These are phyloP conservation scores for Penicillium flavigenum DNA, from an alignment of 495 filamentous ascomycete genomes.

Conservation along the genomic window DNA sequence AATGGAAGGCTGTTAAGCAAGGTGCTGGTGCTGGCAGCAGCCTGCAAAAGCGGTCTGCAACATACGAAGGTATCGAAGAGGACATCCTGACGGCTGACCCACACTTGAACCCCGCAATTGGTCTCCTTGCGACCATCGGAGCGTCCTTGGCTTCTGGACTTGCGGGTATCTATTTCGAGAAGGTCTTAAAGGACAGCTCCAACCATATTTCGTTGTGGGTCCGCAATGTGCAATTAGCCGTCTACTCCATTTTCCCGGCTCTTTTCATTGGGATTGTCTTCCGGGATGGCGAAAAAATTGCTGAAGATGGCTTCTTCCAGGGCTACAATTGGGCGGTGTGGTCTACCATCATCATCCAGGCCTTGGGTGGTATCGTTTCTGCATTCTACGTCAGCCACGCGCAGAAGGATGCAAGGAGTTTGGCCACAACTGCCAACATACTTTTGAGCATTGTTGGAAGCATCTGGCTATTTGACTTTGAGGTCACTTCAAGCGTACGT, in stretches of 20 bases:
- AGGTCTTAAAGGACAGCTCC: slow-evolving; percentile 80
- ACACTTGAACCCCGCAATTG: slow-evolving; percentile 70
- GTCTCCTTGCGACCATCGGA: slow-evolving; percentile 72
- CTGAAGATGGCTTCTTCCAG: slow-evolving; percentile 82
- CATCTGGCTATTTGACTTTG: slow-evolving; percentile 78
- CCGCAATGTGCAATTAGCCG: slow-evolving; percentile 87
- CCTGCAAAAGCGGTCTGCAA: slow-evolving; percentile 76
- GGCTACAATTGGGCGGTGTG: slow-evolving; percentile 93
- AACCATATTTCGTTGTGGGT: slow-evolving; percentile 77
- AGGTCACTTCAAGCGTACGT: slow-evolving; percentile 68
- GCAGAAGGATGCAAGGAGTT: slow-evolving; percentile 67
- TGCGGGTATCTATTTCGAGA: slow-evolving; percentile 92
- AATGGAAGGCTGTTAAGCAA: slow-evolving; percentile 48
- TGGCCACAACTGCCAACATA: slow-evolving; percentile 88
- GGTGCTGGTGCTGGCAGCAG: slow-evolving; percentile 32
- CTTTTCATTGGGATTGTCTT: slow-evolving; percentile 82
- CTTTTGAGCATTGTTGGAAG: slow-evolving; percentile 81
- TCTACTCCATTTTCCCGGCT: slow-evolving; percentile 87
- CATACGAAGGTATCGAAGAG: slow-evolving; percentile 89
- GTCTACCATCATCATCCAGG: slow-evolving; percentile 79
- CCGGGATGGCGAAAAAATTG: slow-evolving; percentile 81
- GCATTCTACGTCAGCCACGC: slow-evolving; percentile 84
- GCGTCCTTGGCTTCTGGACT: slow-evolving; percentile 78
- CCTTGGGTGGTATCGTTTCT: slow-evolving; percentile 76
- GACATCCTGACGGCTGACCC: slow-evolving; percentile 65